These are phyloP conservation scores for Suhomyces panamericanus DNA, from an alignment of 1,139 yeast genomes.

Conservation along the genomic window DNA sequence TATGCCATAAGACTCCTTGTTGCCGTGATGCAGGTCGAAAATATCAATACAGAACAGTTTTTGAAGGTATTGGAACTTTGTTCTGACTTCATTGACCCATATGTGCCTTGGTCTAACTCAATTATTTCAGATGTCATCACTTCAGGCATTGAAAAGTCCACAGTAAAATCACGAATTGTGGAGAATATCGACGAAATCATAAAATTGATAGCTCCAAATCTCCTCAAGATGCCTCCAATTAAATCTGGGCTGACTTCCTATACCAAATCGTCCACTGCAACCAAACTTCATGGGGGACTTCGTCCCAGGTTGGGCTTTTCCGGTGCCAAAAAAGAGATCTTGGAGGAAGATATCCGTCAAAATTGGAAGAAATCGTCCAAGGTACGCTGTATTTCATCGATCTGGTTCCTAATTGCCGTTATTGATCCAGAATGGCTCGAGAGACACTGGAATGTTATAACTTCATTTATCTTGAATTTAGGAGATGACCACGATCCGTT, in stretches of 20 bases:
- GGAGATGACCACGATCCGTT: conserved; percentile 51
- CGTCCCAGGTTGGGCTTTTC: conserved; percentile 32
- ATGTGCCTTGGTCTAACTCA: conserved; percentile 31
- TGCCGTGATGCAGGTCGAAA: not conserved
- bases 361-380: conserved; percentile 36
- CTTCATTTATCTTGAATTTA: conserved; percentile 51
- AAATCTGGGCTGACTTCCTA: conserved; percentile 1
- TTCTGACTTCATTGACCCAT: conserved; percentile 30
- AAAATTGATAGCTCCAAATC: conserved; percentile 5
- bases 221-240: conserved; percentile 7
- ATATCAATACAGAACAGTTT: not conserved
- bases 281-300: conserved; percentile 22
- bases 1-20: conserved; percentile 3
- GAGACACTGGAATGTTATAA: conserved; percentile 43
- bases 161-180: not conserved
- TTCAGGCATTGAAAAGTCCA: conserved; percentile 8
- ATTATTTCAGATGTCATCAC: conserved; percentile 19
- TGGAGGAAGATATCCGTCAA: conserved; percentile 26
- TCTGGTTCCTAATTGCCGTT: conserved; percentile 29
- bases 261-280: not conserved
- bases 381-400: conserved; percentile 26
- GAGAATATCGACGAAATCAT: conserved; percentile 4
- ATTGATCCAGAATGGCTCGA: conserved; percentile 17
- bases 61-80: conserved; percentile 5
- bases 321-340: conserved; percentile 20